Evolutionary conservation across 495 filamentous ascomycete species (phyloP).

Genomic region (Neurospora discreta): DNA sequence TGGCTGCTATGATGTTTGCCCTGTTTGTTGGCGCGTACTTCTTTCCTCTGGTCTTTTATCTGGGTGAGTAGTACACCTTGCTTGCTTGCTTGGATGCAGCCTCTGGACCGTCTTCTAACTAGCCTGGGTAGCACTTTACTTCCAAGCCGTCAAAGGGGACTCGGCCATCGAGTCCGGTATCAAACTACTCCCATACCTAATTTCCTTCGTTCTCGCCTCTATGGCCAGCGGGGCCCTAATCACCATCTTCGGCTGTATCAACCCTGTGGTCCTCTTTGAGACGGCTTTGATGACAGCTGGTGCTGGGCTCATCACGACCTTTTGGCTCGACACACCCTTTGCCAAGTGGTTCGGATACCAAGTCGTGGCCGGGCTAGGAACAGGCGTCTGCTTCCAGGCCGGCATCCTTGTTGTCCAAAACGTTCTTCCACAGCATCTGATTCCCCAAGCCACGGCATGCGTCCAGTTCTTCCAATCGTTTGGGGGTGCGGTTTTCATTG

Average conservation of each 20-base stretch:
- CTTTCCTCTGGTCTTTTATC: too few relatives aligned
- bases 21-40: too few relatives aligned
- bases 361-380: slow-evolving; percentile 42
- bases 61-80: too few relatives aligned
- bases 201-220: slow-evolving; percentile 37
- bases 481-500: slow-evolving; percentile 37
- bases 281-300: slow-evolving; percentile 47
- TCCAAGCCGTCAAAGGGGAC: slow-evolving; percentile 46
- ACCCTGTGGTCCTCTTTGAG: slow-evolving; percentile 36
- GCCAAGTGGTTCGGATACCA: slow-evolving; percentile 50
- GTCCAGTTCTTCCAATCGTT: slow-evolving; percentile 41
- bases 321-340: slow-evolving; percentile 28
- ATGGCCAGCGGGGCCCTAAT: slow-evolving; percentile 38
- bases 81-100: too few relatives aligned
- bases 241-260: slow-evolving; percentile 35
- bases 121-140: slow-evolving; percentile 40
- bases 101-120: too few relatives aligned
- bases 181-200: slow-evolving; percentile 39
- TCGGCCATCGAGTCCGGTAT: slow-evolving; percentile 37
- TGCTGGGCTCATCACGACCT: slow-evolving; percentile 39
- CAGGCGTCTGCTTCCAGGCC: slow-evolving; percentile 39
- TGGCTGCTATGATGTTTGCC: too few relatives aligned
- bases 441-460: slow-evolving; percentile 40
- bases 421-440: slow-evolving; percentile 28
- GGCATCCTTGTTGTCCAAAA: slow-evolving; percentile 46